Base-by-base conservation (phyloP, 768 basidiomycete species). In the Leccinum boreale region DNA sequence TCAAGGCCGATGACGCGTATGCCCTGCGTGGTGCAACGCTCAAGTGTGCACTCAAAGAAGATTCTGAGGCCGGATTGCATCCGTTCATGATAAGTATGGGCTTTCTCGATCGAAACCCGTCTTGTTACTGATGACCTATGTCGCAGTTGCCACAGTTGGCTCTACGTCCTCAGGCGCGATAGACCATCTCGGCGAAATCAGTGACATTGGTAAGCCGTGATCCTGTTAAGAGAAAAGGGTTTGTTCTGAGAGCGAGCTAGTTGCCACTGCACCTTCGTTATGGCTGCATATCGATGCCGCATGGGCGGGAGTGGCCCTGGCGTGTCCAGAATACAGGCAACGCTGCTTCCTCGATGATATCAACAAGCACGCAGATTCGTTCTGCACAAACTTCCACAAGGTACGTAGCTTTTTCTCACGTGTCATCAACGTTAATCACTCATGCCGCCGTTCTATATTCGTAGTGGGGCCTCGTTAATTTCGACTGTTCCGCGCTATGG, bases 381-480 rank as follows among this genome's bases (percentile, higher is more conserved):
- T 94, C 73, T 91, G 88, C 70, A 87, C 88, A 5, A 97, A 98
- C 69, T 89, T 94, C 71, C 94, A 97, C 77, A 98, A 98, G 79
- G 90, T 83, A 42, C 7, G 53, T 28, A n/a, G 15, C 17, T 21
- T 44, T 7, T 6, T 23, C 19, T 45, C 24, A 19, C 11, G 17
- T 33, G 7, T 39, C 17, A 7, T n/a, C 12, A 23, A 45, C 4
- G 9, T 35, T 59, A 21, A 42, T 10, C 12, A 3, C 53, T 35
- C 3, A 50, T 14, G 5, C 44, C 19, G 0, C 12, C 39, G 17
- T 9, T 15, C 3, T 23, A 7, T 11, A 10, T 47, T 21, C 15
- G 0, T 31, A 92, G 90, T 92, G 92, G 90, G 94, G 94, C 19
- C 79, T 97, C 11, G 87, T 89, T 4, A 94, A 90, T 62, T 94